A percentile compares a stretch with the other conserved stretches of the same genome.
Evolutionary conservation across 2,329 filamentous ascomycete species (phyloP).

Genomic region (Ilyonectria mors-panacis): DNA sequence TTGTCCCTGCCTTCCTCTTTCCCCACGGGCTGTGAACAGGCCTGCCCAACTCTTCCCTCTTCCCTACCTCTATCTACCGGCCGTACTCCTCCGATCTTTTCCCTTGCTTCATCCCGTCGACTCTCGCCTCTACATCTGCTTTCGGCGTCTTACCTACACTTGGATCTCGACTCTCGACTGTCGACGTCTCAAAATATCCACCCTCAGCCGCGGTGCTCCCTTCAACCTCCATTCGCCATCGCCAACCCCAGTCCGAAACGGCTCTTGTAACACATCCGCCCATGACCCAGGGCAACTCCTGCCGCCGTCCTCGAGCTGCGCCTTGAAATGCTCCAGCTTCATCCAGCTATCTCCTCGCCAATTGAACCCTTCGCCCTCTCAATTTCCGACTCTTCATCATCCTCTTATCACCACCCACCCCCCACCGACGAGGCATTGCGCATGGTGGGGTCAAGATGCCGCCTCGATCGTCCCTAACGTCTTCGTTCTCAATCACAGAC

Average conservation of each 20-base stretch:
- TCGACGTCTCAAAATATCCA: conserved; percentile 29
- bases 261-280: conserved; percentile 45
- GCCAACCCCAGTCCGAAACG: conserved; percentile 46
- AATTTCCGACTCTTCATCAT: conserved; percentile 35
- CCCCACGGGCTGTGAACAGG: conserved; percentile 31
- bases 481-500: conserved; percentile 93
- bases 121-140: conserved; percentile 20
- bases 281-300: conserved; percentile 44
- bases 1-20: conserved; percentile 39
- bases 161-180: conserved; percentile 24
- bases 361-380: conserved; percentile 49
- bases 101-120: conserved; percentile 27
- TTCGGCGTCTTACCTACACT: conserved; percentile 15
- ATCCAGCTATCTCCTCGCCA: conserved; percentile 44
- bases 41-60: conserved; percentile 33
- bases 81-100: conserved; percentile 31
- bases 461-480: conserved; percentile 87
- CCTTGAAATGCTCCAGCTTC: conserved; percentile 47
- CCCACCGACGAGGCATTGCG: conserved; percentile 50
- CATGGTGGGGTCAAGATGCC: conserved; percentile 84
- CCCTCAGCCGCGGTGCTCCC: conserved; percentile 31
- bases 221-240: conserved; percentile 34
- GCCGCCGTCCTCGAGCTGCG: conserved; percentile 37
- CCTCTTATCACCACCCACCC: conserved; percentile 41
- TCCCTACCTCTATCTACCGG: conserved; percentile 34